Evolutionary conservation across 2,329 filamentous ascomycete species (phyloP), one percentile per base, ranked within the genome.

Genomic region (Apiospora pterosperma): DNA sequence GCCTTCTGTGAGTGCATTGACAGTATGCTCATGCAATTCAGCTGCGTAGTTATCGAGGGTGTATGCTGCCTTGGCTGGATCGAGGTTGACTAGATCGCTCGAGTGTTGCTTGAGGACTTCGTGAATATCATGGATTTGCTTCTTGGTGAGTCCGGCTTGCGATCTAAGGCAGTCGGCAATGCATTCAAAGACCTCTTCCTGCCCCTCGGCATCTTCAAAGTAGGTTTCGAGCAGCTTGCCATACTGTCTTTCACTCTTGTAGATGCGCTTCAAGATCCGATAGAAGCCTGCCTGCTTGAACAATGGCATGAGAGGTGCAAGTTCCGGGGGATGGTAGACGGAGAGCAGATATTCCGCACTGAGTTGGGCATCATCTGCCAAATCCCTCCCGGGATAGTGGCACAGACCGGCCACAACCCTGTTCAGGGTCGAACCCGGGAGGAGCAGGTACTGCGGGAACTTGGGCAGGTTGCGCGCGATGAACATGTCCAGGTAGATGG

Each of bases 401-500:
- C 96, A 99, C 5, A 99, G 84, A 2, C 93, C 91, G 41, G 88
- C 83, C 31, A 99, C 83, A 11, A 97, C 90, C 65, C 89, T 89
- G 65, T 93, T 92, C 0, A 99, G 83, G 1, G 92, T 91, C 2
- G 92, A 93, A 21, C 94, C 96, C 0, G 95, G 92, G 59, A 99
- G 87, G 12, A 98, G 85, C 61, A 99, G 89, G 73, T 97, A 97
- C 75, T 98, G 95, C 1, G 94, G 93, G 73, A 97, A 99, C 76
- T 99, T 99, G 4, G 96, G 92, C 61, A 99, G 80, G 74, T 97
- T 99, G 64, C 96, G 89, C 21, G 96, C 95, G 74, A 99, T 91
- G 74, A 99, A 99, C 93, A 99, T 99, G 77, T 99, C 93, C 55
- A 99, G 85, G 76, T 97, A 99, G 64, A 99, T 92, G 14, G 92